phyloP scores from a whole-genome alignment of 2,329 filamentous ascomycete species.

The Graphium sp. region DNA sequence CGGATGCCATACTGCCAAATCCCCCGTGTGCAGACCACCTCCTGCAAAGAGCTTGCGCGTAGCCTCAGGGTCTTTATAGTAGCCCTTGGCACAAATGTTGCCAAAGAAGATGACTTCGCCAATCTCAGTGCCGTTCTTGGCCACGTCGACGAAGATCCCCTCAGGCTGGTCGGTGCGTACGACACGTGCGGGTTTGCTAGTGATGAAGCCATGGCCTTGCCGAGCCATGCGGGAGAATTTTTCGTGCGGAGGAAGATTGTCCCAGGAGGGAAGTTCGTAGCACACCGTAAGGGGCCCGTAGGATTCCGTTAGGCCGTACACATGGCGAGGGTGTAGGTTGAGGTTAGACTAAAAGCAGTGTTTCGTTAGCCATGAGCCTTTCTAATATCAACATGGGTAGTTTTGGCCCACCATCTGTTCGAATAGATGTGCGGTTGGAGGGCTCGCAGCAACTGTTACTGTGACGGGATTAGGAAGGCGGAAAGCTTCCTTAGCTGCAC shows the following conservation, averaged over 20 bases:
- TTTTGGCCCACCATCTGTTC: slow-evolving; percentile 59
- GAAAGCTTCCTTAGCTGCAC: slow-evolving; percentile 60
- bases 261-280: slow-evolving; percentile 76
- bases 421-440: slow-evolving; percentile 79
- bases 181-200: slow-evolving; percentile 63
- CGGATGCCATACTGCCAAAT: slow-evolving; percentile 82
- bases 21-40: slow-evolving; percentile 74
- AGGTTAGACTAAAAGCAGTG: slow-evolving; percentile 25
- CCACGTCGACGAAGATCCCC: slow-evolving; percentile 29
- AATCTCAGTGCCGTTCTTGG: slow-evolving; percentile 28
- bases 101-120: slow-evolving; percentile 62
- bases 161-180: slow-evolving; percentile 64
- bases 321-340: slow-evolving; percentile 82
- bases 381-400: not conserved
- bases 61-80: slow-evolving; percentile 78
- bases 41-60: slow-evolving; percentile 78
- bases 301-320: slow-evolving; percentile 78
- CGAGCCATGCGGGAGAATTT: slow-evolving; percentile 83
- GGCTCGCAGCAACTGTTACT: slow-evolving; percentile 85
- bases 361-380: not conserved
- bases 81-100: slow-evolving; percentile 84
- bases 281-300: slow-evolving; percentile 94
- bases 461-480: slow-evolving; percentile 53
- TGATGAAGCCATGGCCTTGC: slow-evolving; percentile 84
- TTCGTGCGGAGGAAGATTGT: slow-evolving; percentile 53